A percentile compares a stretch with the other conserved stretches of the same genome.
Evolutionary conservation across 495 filamentous ascomycete genomes (phyloP).

Genomic region (Aspergillus kassunensis): DNA sequence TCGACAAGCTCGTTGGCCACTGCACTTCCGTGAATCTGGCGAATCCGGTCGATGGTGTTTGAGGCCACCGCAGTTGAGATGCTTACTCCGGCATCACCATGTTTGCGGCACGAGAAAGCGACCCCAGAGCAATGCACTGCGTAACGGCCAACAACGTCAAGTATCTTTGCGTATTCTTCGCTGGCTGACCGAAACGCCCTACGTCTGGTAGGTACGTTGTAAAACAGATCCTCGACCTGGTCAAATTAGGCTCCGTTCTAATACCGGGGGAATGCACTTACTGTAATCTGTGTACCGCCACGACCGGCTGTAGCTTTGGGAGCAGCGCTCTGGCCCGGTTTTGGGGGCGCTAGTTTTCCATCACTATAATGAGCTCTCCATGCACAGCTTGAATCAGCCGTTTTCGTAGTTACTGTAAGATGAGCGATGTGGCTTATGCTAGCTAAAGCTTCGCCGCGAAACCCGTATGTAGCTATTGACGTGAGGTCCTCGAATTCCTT

Average conservation of each 20-base stretch:
- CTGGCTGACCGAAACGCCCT: conserved; percentile 86
- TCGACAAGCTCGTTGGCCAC: conserved; percentile 88
- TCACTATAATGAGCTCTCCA: conserved; percentile 85
- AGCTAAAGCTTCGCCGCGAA: conserved; percentile 92
- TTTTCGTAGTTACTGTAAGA: conserved; percentile 90
- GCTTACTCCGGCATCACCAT: conserved; percentile 78
- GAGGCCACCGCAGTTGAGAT: conserved; percentile 73
- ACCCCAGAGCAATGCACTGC: conserved; percentile 91
- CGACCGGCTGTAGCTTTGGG: conserved; percentile 87
- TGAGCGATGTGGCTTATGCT: conserved; percentile 99
- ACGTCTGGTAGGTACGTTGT: conserved; percentile 85
- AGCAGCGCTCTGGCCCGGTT: conserved; percentile 86
- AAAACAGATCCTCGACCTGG: conserved; percentile 93
- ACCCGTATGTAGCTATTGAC: conserved; percentile 92
- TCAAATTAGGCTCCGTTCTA: conserved; percentile 6
- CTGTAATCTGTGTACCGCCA: conserved; percentile 94
- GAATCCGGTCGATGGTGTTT: conserved; percentile 73
- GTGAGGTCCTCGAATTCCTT: conserved; percentile 92
- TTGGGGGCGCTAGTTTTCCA: conserved; percentile 78
- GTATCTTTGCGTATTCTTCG: conserved; percentile 97
- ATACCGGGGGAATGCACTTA: conserved; percentile 34
- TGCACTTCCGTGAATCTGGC: conserved; percentile 80
- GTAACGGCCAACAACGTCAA: conserved; percentile 90
- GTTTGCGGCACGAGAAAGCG: conserved; percentile 94
- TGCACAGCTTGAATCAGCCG: conserved; percentile 81